Evolutionary conservation across 129 eudicot species (phyloP), one percentile per base, ranked within the genome.

Genomic region (Chrysanthemum seticuspe): DNA sequence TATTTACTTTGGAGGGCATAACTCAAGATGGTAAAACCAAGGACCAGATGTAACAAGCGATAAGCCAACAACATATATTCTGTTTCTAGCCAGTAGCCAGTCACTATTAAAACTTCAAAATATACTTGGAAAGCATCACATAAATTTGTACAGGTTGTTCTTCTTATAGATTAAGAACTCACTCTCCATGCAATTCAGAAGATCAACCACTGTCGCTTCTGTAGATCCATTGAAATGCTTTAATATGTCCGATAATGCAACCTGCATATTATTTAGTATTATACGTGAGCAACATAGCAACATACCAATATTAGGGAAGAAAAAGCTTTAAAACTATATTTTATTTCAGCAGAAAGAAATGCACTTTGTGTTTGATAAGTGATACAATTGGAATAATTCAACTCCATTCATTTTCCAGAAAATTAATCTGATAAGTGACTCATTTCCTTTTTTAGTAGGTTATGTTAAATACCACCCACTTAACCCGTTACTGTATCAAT

Each of bases 161-260:
- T 92, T 89, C 72, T 71, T 83, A 72, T 21, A 89, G 75, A 92
- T 76, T n/a, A 78, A 58, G 73, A 92, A 87, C 72, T 92, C 98
- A 31, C 86, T 81, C 81, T 92, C 96, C 70, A 92, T 85, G 64
- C 49, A 34, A 64, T 73, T 78, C 71, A 92, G 71, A 54, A 92
- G n/a, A 69, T 75, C 74, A 47, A 82, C 56, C 3, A 89, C 74
- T 1, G 74, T 50, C 75, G 80, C 84, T 65, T 85, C 85, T 47
- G 72, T 74, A 2, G 96, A 83, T 59, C 89, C 89, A 66, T 50
- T 76, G 50, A 92, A 92, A 66, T 87, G 94, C 74, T 79, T 73
- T 84, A 85, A 44, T 11, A 87, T 61, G 72, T 87, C 95, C 48
- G 74, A 53, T 29, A 89, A 81, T 12, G 83, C 19, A 78, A 74